phyloP scores from a whole-genome alignment of 1,139 yeast species.

The Zygosaccharomyces pseudobailii region DNA sequence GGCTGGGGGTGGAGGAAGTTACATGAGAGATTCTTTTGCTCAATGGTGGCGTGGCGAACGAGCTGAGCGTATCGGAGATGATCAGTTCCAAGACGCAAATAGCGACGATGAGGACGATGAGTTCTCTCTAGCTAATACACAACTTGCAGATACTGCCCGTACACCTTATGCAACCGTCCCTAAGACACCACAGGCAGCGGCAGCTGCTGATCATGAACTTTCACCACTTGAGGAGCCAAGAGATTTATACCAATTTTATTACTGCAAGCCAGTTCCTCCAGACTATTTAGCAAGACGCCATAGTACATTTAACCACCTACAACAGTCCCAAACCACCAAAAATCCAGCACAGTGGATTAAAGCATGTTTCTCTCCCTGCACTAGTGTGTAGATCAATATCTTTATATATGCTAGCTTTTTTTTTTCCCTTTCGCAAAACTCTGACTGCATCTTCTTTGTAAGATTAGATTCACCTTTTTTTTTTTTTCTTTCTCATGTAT shows the following conservation, averaged over 20 bases:
- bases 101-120: constrained; percentile 6
- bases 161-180: constrained; percentile 7
- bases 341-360: constrained; percentile 1
- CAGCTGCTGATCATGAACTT: constrained; percentile 7
- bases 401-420: neutral
- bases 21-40: constrained; percentile 2
- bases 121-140: constrained; percentile 5
- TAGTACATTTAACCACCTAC: constrained; percentile 1
- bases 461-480: neutral
- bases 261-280: constrained; percentile 10
- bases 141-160: neutral
- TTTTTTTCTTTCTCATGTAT: neutral
- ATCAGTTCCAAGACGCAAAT: neutral
- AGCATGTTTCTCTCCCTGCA: constrained; percentile 5
- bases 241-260: constrained; percentile 8
- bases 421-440: neutral
- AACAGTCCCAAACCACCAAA: constrained; percentile 2
- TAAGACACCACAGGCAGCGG: constrained; percentile 4
- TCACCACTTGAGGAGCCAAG: constrained; percentile 6
- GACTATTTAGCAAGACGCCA: constrained; percentile 7
- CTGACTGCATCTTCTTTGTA: no score
- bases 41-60: constrained; percentile 10
- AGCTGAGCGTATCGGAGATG: neutral
- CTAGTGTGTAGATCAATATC: neutral
- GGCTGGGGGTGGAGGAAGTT: neutral